Base-by-base conservation (phyloP, 495 filamentous ascomycete genomes). In the Arthonia radiata region DNA sequence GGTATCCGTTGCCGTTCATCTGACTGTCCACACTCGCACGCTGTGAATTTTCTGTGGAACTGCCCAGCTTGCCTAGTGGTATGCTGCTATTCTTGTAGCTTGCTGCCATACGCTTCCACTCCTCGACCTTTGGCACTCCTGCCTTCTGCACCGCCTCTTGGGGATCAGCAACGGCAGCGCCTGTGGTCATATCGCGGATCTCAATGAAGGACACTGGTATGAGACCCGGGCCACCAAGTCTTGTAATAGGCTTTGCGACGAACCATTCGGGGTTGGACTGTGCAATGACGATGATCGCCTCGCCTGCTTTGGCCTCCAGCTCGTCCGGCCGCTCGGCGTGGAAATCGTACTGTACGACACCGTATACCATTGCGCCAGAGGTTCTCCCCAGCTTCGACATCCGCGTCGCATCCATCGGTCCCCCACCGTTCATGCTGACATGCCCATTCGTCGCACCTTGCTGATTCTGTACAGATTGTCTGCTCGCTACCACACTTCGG, bases 221-320 rank as follows among this genome's bases (percentile, higher is more conserved):
- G 37, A 97, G 52, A 17, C 86, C 86, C 1, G 86, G 86, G 7
- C 86, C 86, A 13, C 86, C 86, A 13, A 94, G 58, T 37, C 89
- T 61, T 28, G 83, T 81, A 41, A 94, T 97, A 4, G 86, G 89
- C 50, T 97, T 97, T 10, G 89, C 89, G 38, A 97, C 86, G 40
- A 93, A 97, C 86, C 86, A 97, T 46, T 97, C 86, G 18, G 83
- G 81, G 39, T 94, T 93, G n/a, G 86, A 94, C 48, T 93, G 86
- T 21, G 86, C 86, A 43, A 94, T 94, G 15, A 94, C 81, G 31
- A 97, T 92, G 40, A 97, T 93, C 18, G 79, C 75, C 47, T 97
- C 86, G 30, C 86, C 89, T 25, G 72, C 67, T 46, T 86, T 89
- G 15, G 89, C 89, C 35, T 93, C 83, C 35, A 97, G 49, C 48